Conservation (phyloP, 768 basidiomycete genomes). For the Xerocomellus dryophilus region DNA sequence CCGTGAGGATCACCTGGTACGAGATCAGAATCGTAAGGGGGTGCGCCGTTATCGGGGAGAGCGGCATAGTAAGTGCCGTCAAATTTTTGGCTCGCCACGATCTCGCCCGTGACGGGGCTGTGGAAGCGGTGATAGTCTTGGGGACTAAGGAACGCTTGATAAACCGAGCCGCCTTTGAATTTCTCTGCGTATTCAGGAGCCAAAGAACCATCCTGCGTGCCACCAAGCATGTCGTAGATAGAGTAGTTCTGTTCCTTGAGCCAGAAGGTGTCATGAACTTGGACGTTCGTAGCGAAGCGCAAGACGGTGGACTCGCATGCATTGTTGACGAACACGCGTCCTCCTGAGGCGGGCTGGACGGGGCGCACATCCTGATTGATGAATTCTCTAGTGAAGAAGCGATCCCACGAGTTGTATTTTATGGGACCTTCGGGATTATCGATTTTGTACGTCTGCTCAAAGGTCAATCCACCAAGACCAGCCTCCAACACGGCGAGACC, state of each 20-base stretch:
- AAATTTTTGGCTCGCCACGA: too few relatives aligned
- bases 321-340: slow-evolving; percentile 17
- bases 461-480: neutral
- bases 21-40: neutral
- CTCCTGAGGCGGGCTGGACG: too few relatives aligned
- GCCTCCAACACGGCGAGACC: neutral
- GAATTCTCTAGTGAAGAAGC: slow-evolving; percentile 51
- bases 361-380: too few relatives aligned
- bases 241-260: slow-evolving; percentile 59
- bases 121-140: too few relatives aligned
- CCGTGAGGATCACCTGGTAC: slow-evolving; percentile 11
- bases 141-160: too few relatives aligned
- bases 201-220: neutral
- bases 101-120: too few relatives aligned
- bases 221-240: slow-evolving; percentile 50
- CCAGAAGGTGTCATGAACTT: slow-evolving; percentile 50
- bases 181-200: too few relatives aligned
- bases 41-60: slow-evolving; percentile 7
- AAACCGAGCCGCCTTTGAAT: too few relatives aligned
- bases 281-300: slow-evolving; percentile 33
- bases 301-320: slow-evolving; percentile 54
- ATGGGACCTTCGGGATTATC: too few relatives aligned
- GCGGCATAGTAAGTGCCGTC: slow-evolving; percentile 8
- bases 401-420: slow-evolving; percentile 38
- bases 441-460: neutral